Evolutionary conservation across 306 rosid species (phyloP).

Genomic region (Dalbergia cultrata): DNA sequence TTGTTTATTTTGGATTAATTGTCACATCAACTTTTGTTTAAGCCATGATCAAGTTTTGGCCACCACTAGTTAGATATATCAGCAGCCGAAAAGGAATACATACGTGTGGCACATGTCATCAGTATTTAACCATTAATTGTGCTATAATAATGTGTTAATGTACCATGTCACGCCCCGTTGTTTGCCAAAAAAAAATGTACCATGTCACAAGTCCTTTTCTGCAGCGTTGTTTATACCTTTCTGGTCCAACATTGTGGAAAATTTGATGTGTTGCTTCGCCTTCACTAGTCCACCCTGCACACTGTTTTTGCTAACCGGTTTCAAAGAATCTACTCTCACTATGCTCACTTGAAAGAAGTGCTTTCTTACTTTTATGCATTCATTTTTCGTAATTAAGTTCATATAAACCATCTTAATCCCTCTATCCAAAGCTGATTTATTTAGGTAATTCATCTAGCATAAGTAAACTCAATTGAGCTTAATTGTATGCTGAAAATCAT

Average conservation of each 20-base stretch:
- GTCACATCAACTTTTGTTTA: slow-evolving; percentile 51
- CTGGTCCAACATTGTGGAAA: slow-evolving; percentile 34
- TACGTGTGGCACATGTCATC: not conserved
- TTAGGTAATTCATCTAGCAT: not conserved
- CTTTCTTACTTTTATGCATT: not conserved
- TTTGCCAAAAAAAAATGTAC: too few species aligned
- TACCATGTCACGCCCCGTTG: too few species aligned
- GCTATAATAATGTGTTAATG: slow-evolving; percentile 26
- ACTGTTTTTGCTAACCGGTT: not conserved
- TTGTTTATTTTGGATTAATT: slow-evolving; percentile 24
- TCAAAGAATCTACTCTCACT: not conserved
- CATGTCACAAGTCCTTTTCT: slow-evolving; percentile 28
- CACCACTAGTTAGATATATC: slow-evolving; percentile 21
- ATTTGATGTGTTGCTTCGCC: not conserved
- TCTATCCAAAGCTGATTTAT: not conserved
- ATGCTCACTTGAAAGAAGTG: not conserved
- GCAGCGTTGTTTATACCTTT: slow-evolving; percentile 14
- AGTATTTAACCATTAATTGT: slow-evolving; percentile 40
- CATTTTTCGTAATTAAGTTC: not conserved
- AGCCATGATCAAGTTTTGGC: slow-evolving; percentile 23
- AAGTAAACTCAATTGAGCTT: slow-evolving; percentile 36
- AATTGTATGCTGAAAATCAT: not conserved
- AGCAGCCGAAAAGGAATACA: slow-evolving; percentile 21
- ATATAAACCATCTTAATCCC: not conserved
- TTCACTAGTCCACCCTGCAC: not conserved